Percentiles rank a stretch among this genome's conserved stretches.
These are phyloP conservation scores for Kwoniella sp. DNA, from an alignment of 768 basidiomycete genomes.

Conservation along the genomic window DNA sequence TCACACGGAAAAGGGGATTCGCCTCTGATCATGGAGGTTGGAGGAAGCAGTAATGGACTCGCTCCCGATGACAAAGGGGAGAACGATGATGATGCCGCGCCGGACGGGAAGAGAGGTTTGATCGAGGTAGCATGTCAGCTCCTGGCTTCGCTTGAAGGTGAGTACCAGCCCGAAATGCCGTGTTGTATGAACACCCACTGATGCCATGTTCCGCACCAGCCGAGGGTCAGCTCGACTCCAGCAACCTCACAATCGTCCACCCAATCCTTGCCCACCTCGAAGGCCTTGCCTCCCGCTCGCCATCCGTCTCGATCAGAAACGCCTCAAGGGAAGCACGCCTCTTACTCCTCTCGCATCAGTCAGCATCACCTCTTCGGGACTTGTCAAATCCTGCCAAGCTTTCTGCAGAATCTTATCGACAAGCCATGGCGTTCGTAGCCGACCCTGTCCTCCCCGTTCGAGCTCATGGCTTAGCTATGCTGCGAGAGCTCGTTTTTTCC, in stretches of 20 bases:
- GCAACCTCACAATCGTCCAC: conserved; percentile 66
- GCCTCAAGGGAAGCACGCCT: conserved; percentile 77
- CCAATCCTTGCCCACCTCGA: conserved; percentile 72
- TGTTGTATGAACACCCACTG: background rate
- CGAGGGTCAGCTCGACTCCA: conserved; percentile 38
- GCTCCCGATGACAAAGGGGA: conserved; percentile 57
- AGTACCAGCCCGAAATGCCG: conserved; percentile 5
- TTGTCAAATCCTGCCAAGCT: background rate
- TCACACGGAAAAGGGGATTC: conserved; percentile 50
- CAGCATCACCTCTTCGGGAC: conserved; percentile 50
- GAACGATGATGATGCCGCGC: conserved; percentile 39
- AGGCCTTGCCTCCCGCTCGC: conserved; percentile 60
- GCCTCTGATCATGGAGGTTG: conserved; percentile 53
- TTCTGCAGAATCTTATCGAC: conserved; percentile 72
- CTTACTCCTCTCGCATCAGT: conserved; percentile 78
- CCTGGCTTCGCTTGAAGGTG: conserved; percentile 84
- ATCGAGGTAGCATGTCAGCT: conserved; percentile 28
- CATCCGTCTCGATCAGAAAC: conserved; percentile 61
- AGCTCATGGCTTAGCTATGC: conserved; percentile 82
- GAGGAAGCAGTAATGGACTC: conserved; percentile 65
- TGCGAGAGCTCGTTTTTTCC: conserved; percentile 70
- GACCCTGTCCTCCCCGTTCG: conserved; percentile 92
- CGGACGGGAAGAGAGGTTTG: conserved; percentile 65
- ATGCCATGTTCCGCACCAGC: conserved; percentile 25
- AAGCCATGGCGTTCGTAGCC: conserved; percentile 81